phyloP scores from a whole-genome alignment of 2,329 filamentous ascomycete species.

The Pseudopyricularia cyperi region DNA sequence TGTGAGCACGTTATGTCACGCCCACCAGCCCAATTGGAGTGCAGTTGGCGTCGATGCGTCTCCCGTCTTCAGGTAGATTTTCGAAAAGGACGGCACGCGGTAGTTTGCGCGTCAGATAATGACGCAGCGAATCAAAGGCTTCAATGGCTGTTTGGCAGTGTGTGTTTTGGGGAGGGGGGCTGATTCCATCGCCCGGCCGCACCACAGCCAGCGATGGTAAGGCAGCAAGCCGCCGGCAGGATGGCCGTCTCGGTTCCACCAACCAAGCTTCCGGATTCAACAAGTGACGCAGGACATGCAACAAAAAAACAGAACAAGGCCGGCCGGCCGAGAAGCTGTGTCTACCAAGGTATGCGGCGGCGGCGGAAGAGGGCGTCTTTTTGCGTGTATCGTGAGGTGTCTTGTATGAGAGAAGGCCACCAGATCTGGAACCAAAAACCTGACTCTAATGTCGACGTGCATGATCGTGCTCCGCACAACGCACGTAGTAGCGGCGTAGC shows the following conservation, averaged over 20 bases:
- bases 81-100: too few relatives aligned
- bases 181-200: too few relatives aligned
- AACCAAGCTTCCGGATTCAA: not conserved
- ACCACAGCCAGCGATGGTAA: too few relatives aligned
- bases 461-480: constrained; percentile 8
- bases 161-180: too few relatives aligned
- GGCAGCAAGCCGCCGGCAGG: too few relatives aligned
- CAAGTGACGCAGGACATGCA: not conserved
- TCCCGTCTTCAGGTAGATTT: too few relatives aligned
- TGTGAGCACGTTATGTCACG: too few relatives aligned
- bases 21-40: too few relatives aligned
- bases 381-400: not conserved
- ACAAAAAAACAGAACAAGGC: not conserved
- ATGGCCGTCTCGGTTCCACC: not conserved
- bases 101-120: too few relatives aligned
- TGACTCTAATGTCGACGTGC: constrained; percentile 5
- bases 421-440: constrained; percentile 7
- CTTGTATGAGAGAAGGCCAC: constrained; percentile 2
- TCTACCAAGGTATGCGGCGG: not conserved
- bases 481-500: not conserved
- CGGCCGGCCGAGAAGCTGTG: not conserved
- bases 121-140: too few relatives aligned
- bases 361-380: not conserved
- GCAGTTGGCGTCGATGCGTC: too few relatives aligned
- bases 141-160: too few relatives aligned